Evolutionary conservation across 2,329 filamentous ascomycete genomes (phyloP).

Genomic region (Colletotrichum filicis): DNA sequence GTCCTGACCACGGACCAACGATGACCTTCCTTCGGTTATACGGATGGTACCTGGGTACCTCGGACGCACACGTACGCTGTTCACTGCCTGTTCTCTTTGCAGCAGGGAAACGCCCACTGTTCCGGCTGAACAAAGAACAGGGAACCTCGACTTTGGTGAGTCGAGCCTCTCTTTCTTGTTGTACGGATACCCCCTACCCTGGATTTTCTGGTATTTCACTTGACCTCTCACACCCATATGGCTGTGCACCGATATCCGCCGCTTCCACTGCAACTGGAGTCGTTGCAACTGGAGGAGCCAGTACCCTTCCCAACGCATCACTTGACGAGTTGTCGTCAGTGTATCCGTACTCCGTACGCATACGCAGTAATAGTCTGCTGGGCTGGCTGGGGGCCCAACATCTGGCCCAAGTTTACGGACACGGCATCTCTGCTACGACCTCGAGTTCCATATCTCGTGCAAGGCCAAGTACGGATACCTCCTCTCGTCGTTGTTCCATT

Average conservation of each 20-base stretch:
- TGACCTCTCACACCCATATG: slow-evolving; percentile 18
- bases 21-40: not conserved
- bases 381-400: slow-evolving; percentile 2
- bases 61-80: slow-evolving; percentile 21
- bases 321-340: not conserved
- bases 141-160: slow-evolving; percentile 8
- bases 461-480: slow-evolving; percentile 10
- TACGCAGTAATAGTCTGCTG: not conserved
- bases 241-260: slow-evolving; percentile 8
- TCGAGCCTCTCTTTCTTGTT: slow-evolving; percentile 1
- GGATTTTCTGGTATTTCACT: slow-evolving; percentile 2
- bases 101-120: slow-evolving; percentile 31
- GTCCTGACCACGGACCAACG: not conserved
- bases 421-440: not conserved
- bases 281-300: not conserved
- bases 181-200: slow-evolving; percentile 10
- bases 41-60: slow-evolving; percentile 5
- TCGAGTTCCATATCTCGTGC: not conserved
- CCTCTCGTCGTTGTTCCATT: slow-evolving; percentile 6
- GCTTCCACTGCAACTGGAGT: not conserved
- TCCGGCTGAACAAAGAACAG: slow-evolving; percentile 31
- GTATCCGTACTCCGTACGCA: too few species aligned
- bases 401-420: slow-evolving; percentile 3
- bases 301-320: not conserved
- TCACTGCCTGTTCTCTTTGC: slow-evolving; percentile 25